Evolutionary conservation across 176 grass and related monocot species (phyloP).

Genomic region (Coix lacrymajobi): DNA sequence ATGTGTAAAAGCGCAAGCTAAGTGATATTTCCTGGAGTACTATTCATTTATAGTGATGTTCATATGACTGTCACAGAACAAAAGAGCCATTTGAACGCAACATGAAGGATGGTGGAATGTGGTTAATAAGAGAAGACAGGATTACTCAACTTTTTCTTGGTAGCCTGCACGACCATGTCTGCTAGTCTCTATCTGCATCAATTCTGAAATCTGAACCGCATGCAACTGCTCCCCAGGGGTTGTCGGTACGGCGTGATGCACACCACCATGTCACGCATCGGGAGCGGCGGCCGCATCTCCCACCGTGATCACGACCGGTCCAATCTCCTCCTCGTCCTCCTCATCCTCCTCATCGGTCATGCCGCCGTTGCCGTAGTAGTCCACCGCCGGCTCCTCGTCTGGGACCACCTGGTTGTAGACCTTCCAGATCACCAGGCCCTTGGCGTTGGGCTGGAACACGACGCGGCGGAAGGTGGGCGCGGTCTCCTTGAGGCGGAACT

Average conservation of each 20-base stretch:
- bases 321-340: neutral
- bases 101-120: neutral
- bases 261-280: neutral
- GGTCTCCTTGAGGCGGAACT: slow-evolving; percentile 13
- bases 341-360: neutral
- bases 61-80: neutral
- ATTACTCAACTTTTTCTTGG: neutral
- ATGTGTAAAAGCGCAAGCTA: neutral
- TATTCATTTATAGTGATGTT: neutral
- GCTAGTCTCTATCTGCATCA: neutral
- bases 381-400: neutral
- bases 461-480: slow-evolving; percentile 1
- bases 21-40: neutral
- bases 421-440: neutral
- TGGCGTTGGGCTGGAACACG: neutral
- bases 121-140: too few relatives aligned
- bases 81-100: too few relatives aligned
- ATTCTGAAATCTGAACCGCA: neutral
- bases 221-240: neutral
- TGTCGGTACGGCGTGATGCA: neutral
- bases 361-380: neutral
- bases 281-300: neutral
- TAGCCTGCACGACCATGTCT: too few relatives aligned
- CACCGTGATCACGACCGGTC: neutral
- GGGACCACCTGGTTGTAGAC: neutral